phyloP scores from a whole-genome alignment of 1,284 basidiomycete genomes.

The Tilletiaria anomala region DNA sequence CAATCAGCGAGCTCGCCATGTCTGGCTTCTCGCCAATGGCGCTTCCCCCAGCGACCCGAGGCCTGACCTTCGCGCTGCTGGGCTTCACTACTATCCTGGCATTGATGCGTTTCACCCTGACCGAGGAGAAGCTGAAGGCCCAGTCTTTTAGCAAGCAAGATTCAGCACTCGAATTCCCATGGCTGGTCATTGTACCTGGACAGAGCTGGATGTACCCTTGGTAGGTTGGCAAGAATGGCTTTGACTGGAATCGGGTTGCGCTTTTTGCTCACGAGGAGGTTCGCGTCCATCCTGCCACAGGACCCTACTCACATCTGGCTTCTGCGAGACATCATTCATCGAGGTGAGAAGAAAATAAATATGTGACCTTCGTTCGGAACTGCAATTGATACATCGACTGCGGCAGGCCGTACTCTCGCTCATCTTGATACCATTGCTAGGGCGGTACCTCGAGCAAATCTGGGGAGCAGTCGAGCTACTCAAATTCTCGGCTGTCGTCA shows the following conservation, averaged over 20 bases:
- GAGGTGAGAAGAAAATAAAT: no score
- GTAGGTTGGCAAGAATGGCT: no score
- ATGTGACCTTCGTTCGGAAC: background rate
- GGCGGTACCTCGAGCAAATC: constrained; percentile 78
- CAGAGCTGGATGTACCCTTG: constrained; percentile 69
- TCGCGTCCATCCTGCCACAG: constrained; percentile 39
- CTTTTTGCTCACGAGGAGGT: no score
- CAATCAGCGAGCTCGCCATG: no score
- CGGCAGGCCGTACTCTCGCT: no score
- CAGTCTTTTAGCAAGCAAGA: constrained; percentile 38
- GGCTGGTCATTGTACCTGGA: constrained; percentile 72
- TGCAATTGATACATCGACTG: background rate
- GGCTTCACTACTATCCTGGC: constrained; percentile 12
- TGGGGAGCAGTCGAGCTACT: constrained; percentile 78
- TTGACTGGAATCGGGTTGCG: background rate
- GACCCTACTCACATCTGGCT: constrained; percentile 72
- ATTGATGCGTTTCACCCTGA: constrained; percentile 14
- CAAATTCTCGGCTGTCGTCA: constrained; percentile 65
- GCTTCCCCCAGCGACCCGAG: constrained; percentile 6
- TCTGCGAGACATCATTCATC: constrained; percentile 68
- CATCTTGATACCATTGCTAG: constrained; percentile 57
- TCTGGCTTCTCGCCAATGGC: no score
- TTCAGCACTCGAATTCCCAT: constrained; percentile 48
- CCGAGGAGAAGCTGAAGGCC: constrained; percentile 11
- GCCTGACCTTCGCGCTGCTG: constrained; percentile 33